A percentile compares a stretch with the other conserved stretches of the same genome.
Evolutionary conservation across 768 basidiomycete species (phyloP).

Genomic region (Suillus hirtellus): DNA sequence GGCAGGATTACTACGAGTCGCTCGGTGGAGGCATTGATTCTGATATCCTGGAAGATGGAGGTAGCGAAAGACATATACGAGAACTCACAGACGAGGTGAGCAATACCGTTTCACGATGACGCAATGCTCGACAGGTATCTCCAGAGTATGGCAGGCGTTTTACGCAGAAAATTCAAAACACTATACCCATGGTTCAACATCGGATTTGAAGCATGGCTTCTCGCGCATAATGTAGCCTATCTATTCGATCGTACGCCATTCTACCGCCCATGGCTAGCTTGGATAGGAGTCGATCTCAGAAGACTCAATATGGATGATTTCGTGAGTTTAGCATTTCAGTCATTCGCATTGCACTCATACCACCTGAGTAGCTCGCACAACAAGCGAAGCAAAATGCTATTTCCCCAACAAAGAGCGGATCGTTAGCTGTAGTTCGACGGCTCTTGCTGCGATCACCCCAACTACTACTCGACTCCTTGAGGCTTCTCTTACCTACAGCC

Average conservation of each 20-base stretch:
- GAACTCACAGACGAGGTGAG: conserved; percentile 55
- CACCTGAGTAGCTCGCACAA: conserved; percentile 19
- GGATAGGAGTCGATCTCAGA: conserved; percentile 82
- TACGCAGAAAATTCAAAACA: conserved; percentile 65
- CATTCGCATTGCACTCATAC: conserved; percentile 7
- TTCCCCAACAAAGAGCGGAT: conserved; percentile 33
- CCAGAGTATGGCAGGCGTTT: conserved; percentile 53
- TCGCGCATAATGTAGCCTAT: conserved; percentile 85
- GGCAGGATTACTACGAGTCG: conserved; percentile 87
- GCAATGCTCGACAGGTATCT: conserved; percentile 10
- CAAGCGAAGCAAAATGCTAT: conserved; percentile 18
- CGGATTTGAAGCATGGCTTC: conserved; percentile 76
- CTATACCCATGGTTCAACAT: conserved; percentile 84
- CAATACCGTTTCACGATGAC: conserved; percentile 6
- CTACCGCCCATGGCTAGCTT: conserved; percentile 89
- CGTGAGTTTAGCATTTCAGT: conserved; percentile 43
- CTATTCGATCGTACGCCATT: conserved; percentile 84
- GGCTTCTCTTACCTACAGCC: conserved; percentile 77
- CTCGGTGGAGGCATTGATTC: conserved; percentile 77
- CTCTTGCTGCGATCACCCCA: conserved; percentile 56
- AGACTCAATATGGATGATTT: conserved; percentile 79
- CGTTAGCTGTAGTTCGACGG: conserved; percentile 45
- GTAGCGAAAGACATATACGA: conserved; percentile 44
- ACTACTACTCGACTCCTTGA: conserved; percentile 73
- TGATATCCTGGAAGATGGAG: conserved; percentile 62